Percentiles rank a stretch among this genome's conserved stretches.
Conservation (phyloP, 1,139 yeast species). For the Nakaseomyces bracarensis region DNA sequence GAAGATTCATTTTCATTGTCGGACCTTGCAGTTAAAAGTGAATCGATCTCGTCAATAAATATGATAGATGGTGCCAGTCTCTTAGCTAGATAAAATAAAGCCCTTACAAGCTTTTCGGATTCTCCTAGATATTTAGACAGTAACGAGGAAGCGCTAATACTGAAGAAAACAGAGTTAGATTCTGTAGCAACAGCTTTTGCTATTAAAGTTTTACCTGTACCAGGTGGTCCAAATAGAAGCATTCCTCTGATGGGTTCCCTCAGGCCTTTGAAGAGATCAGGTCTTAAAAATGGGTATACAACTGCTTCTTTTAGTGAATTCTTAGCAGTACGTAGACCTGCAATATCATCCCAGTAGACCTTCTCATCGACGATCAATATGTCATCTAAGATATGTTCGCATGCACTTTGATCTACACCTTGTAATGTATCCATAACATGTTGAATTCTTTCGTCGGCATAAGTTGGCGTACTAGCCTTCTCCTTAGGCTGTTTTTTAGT, state of each 20-base stretch:
- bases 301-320: slow-evolving; percentile 55
- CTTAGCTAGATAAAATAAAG: slow-evolving; percentile 49
- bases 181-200: slow-evolving; percentile 64
- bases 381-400: slow-evolving; percentile 38
- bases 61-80: slow-evolving; percentile 40
- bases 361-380: slow-evolving; percentile 52
- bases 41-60: slow-evolving; percentile 56
- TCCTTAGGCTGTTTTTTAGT: slow-evolving; percentile 4
- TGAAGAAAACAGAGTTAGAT: slow-evolving; percentile 54
- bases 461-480: neutral
- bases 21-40: slow-evolving; percentile 46
- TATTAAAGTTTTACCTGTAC: slow-evolving; percentile 45
- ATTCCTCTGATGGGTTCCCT: slow-evolving; percentile 60
- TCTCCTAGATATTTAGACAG: slow-evolving; percentile 58
- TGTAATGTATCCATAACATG: slow-evolving; percentile 18
- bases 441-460: slow-evolving; percentile 8
- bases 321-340: slow-evolving; percentile 51
- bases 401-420: slow-evolving; percentile 41
- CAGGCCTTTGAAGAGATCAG: slow-evolving; percentile 52
- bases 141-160: slow-evolving; percentile 53
- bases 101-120: slow-evolving; percentile 53
- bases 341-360: slow-evolving; percentile 57
- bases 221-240: slow-evolving; percentile 56
- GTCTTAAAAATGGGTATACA: slow-evolving; percentile 57
- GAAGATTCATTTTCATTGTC: slow-evolving; percentile 43